phyloP scores from a whole-genome alignment of 2,329 filamentous ascomycete species.

The Fonsecaea multimorphosa region DNA sequence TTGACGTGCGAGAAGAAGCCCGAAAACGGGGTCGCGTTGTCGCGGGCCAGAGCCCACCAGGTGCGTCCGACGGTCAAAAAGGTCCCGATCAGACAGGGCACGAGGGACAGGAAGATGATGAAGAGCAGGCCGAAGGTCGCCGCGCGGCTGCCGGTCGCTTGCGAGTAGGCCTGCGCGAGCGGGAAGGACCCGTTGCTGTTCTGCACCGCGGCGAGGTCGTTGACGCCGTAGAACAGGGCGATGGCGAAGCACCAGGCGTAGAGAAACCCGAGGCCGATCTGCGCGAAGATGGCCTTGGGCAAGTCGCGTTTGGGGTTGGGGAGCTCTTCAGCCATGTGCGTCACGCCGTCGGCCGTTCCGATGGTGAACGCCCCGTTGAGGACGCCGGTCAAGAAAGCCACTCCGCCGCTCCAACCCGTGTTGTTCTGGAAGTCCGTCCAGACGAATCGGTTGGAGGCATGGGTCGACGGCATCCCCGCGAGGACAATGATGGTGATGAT shows the following conservation, averaged over 20 bases:
- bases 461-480: slow-evolving; percentile 27
- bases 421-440: slow-evolving; percentile 62
- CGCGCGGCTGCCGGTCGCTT: slow-evolving; percentile 58
- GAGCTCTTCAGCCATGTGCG: slow-evolving; percentile 68
- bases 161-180: slow-evolving; percentile 68
- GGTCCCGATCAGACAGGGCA: slow-evolving; percentile 60
- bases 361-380: slow-evolving; percentile 73
- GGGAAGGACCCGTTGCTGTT: slow-evolving; percentile 62
- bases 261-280: slow-evolving; percentile 47
- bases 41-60: slow-evolving; percentile 55
- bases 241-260: slow-evolving; percentile 51
- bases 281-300: slow-evolving; percentile 40
- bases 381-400: slow-evolving; percentile 70
- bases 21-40: slow-evolving; percentile 62
- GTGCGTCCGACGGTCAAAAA: slow-evolving; percentile 63
- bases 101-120: slow-evolving; percentile 60
- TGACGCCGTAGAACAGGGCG: slow-evolving; percentile 58
- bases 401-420: slow-evolving; percentile 55
- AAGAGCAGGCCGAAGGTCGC: slow-evolving; percentile 60
- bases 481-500: slow-evolving; percentile 55
- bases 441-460: slow-evolving; percentile 60
- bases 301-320: slow-evolving; percentile 66
- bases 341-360: slow-evolving; percentile 68
- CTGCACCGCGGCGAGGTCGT: slow-evolving; percentile 49
- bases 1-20: slow-evolving; percentile 56